Base-by-base conservation (phyloP, 176 grass and related monocot genomes). In the Raddia guianensis region DNA sequence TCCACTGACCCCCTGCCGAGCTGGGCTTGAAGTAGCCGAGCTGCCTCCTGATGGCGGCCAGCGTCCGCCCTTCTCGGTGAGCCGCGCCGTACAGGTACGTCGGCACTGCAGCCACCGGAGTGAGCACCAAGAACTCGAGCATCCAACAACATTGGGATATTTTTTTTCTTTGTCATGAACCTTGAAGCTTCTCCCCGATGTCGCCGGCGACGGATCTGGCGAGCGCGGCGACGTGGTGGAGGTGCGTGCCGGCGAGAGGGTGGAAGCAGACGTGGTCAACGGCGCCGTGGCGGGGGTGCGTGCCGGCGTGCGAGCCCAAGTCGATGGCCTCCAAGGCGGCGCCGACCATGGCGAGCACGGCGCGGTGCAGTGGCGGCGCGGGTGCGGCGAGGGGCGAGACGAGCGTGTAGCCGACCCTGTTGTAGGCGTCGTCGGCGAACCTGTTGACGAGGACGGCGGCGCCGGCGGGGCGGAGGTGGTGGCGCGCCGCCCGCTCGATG, bases 181-280 rank as follows among this genome's bases (percentile, higher is more conserved):
- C 87, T 92, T 87, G 78, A 67, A 94, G 89, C 20, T 73, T 52
- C 16, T 79, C 52, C 20, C 91, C 92, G 52, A 94, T 87, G 45
- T 89, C 85, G 20, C 68, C 45, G 8, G 87, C 95, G 5, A 87
- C 82, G 0, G 35, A 76, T 9, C 75, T 86, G 18, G 91, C 84
- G 64, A 97, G 73, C 53, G 78, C 54, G 11, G 92, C 80, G 27
- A 89, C 90, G 54, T 86, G 69, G 21, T 83, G 79, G 83, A 94
- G 74, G 5, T 59, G 27, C 12, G 82, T 49, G 6, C 60, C 53
- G 11, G 81, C 88, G 18, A 94, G 73, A 44, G 95, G 92, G 66
- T 98, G 92, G 61, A 98, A 94, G 57, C 78, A 85, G 44, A 98
- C 82, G 49, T 94, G 87, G 73, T 98, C 95, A 3, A 98, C 87